Percentiles rank a stretch among this genome's conserved stretches.
phyloP scores from a whole-genome alignment of 306 rosid species.

The Acmispon strigosus region DNA sequence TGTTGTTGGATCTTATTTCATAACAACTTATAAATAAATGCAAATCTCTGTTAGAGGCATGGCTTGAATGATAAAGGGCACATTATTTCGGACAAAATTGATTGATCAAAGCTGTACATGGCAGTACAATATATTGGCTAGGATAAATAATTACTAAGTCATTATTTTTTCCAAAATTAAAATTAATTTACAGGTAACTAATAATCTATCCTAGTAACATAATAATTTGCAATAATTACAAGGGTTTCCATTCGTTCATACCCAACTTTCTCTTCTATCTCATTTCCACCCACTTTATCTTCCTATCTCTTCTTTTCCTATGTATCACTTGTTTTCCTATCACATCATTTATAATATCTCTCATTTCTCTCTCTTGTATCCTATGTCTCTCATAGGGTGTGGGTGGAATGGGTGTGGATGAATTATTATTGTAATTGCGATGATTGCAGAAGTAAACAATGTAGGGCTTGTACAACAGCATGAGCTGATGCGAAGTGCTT shows the following conservation, averaged over 20 bases:
- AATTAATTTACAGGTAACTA: neutral
- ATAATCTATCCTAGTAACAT: neutral
- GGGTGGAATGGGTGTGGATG: too few species aligned
- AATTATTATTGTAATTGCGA: too few species aligned
- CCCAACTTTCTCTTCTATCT: too few species aligned
- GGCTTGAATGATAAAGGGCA: neutral
- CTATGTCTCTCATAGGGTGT: too few species aligned
- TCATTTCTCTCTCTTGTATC: too few species aligned
- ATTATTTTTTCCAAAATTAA: neutral
- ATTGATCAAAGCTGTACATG: neutral
- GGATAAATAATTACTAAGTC: neutral
- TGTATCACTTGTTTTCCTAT: too few species aligned
- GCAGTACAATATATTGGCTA: neutral
- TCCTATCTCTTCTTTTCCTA: too few species aligned
- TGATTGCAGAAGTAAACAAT: too few species aligned
- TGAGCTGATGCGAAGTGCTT: conserved; percentile 3
- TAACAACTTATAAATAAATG: neutral
- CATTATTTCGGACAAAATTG: neutral
- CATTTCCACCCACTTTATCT: too few species aligned
- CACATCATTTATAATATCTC: too few species aligned
- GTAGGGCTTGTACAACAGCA: neutral
- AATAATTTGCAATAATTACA: neutral
- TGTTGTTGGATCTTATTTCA: neutral
- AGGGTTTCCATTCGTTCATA: too few species aligned
- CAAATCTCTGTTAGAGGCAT: conserved; percentile 2